These are phyloP conservation scores for Populus tremula DNA, from an alignment of 345 rosid genomes.

Conservation along the genomic window DNA sequence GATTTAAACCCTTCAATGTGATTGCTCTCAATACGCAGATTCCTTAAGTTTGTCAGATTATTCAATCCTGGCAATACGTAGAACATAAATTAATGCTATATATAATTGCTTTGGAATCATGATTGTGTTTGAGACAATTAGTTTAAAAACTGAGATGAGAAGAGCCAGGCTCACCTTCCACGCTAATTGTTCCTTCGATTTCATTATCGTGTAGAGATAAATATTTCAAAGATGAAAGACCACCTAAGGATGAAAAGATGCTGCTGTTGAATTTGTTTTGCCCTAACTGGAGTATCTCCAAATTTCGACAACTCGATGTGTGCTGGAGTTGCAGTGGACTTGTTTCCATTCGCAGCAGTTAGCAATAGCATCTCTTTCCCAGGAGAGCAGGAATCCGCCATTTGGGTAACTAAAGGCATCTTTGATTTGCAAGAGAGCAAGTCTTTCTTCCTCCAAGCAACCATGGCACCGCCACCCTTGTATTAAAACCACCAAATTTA, in stretches of 20 bases:
- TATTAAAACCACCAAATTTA: neutral
- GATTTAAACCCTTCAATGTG: conserved; percentile 1
- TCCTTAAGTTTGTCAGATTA: no score
- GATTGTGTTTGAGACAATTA: no score
- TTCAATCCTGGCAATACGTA: no score
- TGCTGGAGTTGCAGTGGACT: neutral
- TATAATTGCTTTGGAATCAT: no score
- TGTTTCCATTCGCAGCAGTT: neutral
- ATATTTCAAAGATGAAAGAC: neutral
- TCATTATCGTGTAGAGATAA: neutral
- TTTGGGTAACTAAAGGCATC: neutral
- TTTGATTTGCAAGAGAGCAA: neutral
- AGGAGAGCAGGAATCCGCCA: neutral
- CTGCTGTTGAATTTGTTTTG: neutral
- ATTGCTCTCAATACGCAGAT: neutral
- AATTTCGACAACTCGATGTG: neutral
- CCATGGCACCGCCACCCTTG: neutral
- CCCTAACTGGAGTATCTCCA: neutral
- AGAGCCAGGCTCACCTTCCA: neutral
- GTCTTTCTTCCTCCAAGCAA: neutral
- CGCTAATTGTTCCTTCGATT: neutral
- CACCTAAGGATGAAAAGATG: neutral
- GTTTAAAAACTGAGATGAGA: no score
- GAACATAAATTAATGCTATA: no score
- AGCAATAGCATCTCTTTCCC: neutral